These are phyloP conservation scores for Magnaporthiopsis poae DNA, from an alignment of 2,329 filamentous ascomycete genomes.

Conservation along the genomic window DNA sequence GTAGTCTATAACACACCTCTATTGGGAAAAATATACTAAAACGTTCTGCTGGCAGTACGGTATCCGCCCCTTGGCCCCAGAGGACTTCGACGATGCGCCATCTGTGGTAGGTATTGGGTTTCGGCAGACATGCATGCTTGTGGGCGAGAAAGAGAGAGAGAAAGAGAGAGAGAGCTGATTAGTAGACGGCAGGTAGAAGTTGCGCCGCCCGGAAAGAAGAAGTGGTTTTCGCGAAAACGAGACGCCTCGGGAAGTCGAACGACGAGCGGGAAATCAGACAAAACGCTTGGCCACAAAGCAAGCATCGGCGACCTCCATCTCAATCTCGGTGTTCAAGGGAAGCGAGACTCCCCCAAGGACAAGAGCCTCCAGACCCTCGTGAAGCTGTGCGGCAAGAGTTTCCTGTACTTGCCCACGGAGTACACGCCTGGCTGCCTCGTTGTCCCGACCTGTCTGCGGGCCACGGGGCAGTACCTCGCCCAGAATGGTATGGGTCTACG, in stretches of 20 bases:
- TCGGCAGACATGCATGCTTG: too few relatives aligned
- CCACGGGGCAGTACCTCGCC: conserved; percentile 54
- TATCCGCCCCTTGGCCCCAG: conserved; percentile 31
- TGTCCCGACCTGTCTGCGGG: conserved; percentile 56
- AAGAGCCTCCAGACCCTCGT: conserved; percentile 50
- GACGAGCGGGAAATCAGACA: conserved; percentile 18
- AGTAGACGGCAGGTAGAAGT: not conserved
- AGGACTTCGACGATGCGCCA: conserved; percentile 23
- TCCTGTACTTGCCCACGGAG: conserved; percentile 49
- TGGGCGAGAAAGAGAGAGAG: too few relatives aligned
- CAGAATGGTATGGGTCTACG: conserved; percentile 40
- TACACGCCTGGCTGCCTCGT: conserved; percentile 47
- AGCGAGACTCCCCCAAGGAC: conserved; percentile 36
- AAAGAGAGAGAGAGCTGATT: too few relatives aligned
- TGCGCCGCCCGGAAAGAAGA: conserved; percentile 1
- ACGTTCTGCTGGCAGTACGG: conserved; percentile 35
- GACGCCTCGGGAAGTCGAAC: conserved; percentile 6
- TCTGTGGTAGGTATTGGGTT: too few relatives aligned
- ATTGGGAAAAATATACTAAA: too few relatives aligned
- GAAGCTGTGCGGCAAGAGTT: conserved; percentile 52
- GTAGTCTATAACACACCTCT: too few relatives aligned
- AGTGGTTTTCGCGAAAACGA: conserved; percentile 5
- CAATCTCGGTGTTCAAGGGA: conserved; percentile 26
- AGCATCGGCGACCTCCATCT: conserved; percentile 46
- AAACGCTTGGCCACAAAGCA: conserved; percentile 32